phyloP scores from a whole-genome alignment of 805 yeast genomes.

The Zygosaccharomyces gambellarensis region DNA sequence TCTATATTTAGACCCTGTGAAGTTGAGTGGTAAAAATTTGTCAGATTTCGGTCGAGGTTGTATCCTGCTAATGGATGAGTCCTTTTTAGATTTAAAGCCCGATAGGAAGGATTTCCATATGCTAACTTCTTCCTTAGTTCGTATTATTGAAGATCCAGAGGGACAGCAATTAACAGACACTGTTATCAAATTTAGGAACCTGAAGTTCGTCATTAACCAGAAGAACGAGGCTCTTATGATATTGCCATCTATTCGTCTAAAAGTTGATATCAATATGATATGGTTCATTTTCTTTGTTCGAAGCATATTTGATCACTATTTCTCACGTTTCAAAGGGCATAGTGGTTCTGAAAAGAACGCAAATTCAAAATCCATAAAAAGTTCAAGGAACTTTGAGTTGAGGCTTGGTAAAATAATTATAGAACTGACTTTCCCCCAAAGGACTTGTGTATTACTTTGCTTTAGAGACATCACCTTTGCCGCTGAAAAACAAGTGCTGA shows the following conservation, averaged over 20 bases:
- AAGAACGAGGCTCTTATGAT: not conserved
- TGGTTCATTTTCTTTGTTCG: constrained; percentile 25
- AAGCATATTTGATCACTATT: constrained; percentile 14
- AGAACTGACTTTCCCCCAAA: constrained; percentile 27
- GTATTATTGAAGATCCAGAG: constrained; percentile 22
- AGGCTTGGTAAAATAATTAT: constrained; percentile 21
- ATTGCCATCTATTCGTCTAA: constrained; percentile 24
- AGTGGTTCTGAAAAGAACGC: not conserved
- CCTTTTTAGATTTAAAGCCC: constrained; percentile 12
- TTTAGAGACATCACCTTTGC: constrained; percentile 11
- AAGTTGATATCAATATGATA: constrained; percentile 30
- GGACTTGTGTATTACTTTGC: constrained; percentile 22
- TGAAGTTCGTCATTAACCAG: constrained; percentile 7
- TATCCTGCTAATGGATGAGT: constrained; percentile 21
- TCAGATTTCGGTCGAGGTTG: constrained; percentile 25
- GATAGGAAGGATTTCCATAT: constrained; percentile 14
- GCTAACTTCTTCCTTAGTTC: constrained; percentile 16
- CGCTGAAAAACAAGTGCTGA: constrained; percentile 2
- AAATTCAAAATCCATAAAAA: not conserved
- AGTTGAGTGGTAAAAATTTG: constrained; percentile 16
- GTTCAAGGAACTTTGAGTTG: constrained; percentile 4
- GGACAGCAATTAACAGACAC: constrained; percentile 13
- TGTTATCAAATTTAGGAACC: constrained; percentile 15
- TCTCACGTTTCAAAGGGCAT: constrained; percentile 4
- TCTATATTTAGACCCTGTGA: constrained; percentile 23